A percentile compares a stretch with the other conserved stretches of the same genome.
These are phyloP conservation scores for Urtica urens DNA, from an alignment of 306 rosid genomes.

Conservation along the genomic window DNA sequence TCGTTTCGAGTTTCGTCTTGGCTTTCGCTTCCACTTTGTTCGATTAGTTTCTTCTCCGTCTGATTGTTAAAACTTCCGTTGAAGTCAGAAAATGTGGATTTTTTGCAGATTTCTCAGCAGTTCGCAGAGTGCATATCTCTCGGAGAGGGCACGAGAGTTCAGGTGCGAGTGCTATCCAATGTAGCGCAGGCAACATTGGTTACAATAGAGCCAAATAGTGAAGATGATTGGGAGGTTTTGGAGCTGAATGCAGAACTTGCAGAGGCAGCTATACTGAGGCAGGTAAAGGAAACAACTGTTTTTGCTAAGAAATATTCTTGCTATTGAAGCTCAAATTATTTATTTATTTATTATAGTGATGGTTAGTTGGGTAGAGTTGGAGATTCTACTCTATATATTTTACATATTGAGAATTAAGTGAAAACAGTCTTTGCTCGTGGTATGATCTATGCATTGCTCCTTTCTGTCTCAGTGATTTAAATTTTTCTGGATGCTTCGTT, in stretches of 20 bases:
- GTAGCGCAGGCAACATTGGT: conserved; percentile 58
- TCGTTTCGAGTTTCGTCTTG: neutral
- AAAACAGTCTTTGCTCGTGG: no score
- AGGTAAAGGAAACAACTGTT: conserved; percentile 33
- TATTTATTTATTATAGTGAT: no score
- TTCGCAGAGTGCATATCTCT: conserved; percentile 73
- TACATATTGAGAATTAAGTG: no score
- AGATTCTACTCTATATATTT: no score
- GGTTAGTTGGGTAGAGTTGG: no score
- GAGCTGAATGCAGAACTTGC: conserved; percentile 82
- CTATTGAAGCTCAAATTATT: neutral
- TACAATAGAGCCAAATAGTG: conserved; percentile 56
- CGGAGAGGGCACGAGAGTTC: conserved; percentile 39
- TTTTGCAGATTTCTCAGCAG: conserved; percentile 50
- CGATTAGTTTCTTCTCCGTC: neutral
- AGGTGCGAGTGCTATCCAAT: conserved; percentile 49
- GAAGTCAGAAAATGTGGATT: neutral
- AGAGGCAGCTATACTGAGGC: conserved; percentile 61
- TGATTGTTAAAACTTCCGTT: neutral
- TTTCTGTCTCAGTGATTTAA: no score
- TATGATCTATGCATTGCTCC: no score
- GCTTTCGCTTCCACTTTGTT: neutral
- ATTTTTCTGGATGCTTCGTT: no score
- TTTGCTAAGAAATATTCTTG: neutral
- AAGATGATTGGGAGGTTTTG: conserved; percentile 94